A percentile compares a stretch with the other conserved stretches of the same genome.
Evolutionary conservation across 495 filamentous ascomycete species (phyloP).

Genomic region (Penicillium turbatum): DNA sequence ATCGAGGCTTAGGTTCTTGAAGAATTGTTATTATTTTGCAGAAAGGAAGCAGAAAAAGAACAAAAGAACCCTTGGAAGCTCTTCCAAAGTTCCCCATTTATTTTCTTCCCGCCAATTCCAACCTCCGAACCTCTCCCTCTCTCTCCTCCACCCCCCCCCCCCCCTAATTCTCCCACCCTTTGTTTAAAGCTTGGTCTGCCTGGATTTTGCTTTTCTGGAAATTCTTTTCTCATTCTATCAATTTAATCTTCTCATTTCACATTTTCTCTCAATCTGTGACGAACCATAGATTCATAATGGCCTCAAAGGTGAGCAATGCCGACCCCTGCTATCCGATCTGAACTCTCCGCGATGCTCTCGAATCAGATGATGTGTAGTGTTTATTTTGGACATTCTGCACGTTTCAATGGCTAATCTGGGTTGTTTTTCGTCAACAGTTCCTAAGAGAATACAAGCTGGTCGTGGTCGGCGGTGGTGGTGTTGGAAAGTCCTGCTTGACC

Average conservation of each 20-base stretch:
- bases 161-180: conserved; percentile 3
- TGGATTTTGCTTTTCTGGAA: neutral
- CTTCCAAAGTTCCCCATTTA: neutral
- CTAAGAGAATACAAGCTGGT: conserved; percentile 98
- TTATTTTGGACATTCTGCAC: neutral
- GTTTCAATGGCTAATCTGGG: conserved; percentile 15
- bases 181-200: neutral
- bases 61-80: neutral
- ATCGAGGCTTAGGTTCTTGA: neutral
- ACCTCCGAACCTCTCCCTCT: conserved; percentile 2
- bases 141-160: too few species aligned
- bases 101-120: conserved; percentile 6
- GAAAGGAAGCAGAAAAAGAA: neutral
- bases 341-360: neutral
- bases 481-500: conserved; percentile 98
- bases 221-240: neutral
- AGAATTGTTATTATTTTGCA: too few species aligned
- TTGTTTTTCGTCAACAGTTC: conserved; percentile 53
- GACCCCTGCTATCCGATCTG: neutral
- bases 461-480: conserved; percentile 95
- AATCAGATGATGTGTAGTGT: neutral
- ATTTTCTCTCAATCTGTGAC: conserved; percentile 4
- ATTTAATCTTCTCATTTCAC: neutral
- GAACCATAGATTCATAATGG: conserved; percentile 20
- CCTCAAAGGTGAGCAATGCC: conserved; percentile 27